phyloP scores from a whole-genome alignment of 495 filamentous ascomycete species.

The Rusavskia elegans region DNA sequence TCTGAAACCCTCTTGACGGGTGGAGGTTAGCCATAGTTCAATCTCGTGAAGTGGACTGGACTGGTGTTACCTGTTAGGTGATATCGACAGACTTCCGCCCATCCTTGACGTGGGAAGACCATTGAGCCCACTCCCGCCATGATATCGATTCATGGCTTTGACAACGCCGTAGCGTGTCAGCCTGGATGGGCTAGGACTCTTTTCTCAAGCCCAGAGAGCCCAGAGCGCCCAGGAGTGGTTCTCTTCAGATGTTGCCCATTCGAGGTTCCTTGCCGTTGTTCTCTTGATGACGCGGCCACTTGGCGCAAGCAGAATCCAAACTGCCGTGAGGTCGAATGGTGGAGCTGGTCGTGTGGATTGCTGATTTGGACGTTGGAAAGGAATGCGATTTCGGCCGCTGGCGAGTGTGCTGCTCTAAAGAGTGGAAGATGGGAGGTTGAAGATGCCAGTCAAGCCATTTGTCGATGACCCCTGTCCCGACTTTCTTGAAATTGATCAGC shows the following conservation, averaged over 20 bases:
- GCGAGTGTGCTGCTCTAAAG: not conserved
- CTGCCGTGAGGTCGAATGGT: too few relatives aligned
- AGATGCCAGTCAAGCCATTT: not conserved
- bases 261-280: not conserved
- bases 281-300: not conserved
- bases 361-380: not conserved
- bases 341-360: not conserved
- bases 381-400: not conserved
- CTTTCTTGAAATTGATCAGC: too few relatives aligned
- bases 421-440: not conserved
- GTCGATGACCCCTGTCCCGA: too few relatives aligned
- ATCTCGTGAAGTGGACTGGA: not conserved
- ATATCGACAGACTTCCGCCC: constrained; percentile 61
- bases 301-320: too few relatives aligned
- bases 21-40: not conserved
- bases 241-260: not conserved
- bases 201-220: not conserved
- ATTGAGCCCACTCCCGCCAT: constrained; percentile 60
- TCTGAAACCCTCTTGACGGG: constrained; percentile 49
- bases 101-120: constrained; percentile 41
- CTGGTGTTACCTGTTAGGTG: constrained; percentile 61
- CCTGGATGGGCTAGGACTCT: not conserved
- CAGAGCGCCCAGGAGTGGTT: not conserved
- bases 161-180: constrained; percentile 1
- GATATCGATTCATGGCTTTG: constrained; percentile 36